Base-by-base conservation (phyloP, 192 early-diverging fungal species). In the Thamnidium elegans region DNA sequence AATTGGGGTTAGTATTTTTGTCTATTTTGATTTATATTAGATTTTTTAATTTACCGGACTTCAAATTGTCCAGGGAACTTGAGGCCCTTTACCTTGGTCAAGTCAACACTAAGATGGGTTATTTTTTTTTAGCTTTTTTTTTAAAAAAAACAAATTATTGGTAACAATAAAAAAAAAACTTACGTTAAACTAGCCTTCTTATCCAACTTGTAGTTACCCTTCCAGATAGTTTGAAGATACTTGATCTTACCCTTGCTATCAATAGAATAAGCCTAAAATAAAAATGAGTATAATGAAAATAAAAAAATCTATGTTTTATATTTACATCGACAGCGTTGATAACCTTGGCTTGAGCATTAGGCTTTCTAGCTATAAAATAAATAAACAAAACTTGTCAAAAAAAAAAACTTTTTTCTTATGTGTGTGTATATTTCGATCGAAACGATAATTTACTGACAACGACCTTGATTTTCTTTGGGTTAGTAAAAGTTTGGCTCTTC, bases 31-130 rank as follows among this genome's bases (percentile, higher is more conserved):
- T n/a, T 26, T 2, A 3, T 26, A 26, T 2, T 26, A 26, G 26
- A 26, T 26, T 26, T 26, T 26, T 26, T 58, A 42, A 58, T 36
- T 62, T 67, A 67, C 66, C 69, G 71, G 66, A 73, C 64, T 61
- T 68, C 66, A 67, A 73, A 73, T 42, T 73, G 71, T 23, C 53
- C 59, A 50, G 71, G 71, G 48, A 59, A 64, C 55, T 67, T 73
- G 62, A 73, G 60, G 14, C 50, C 50, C 54, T 63, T 68, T 30
- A 50, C 21, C 62, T 73, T 73, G 60, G 60, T 62, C 47, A 73
- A 31, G 46, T 73, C 50, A 17, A 73, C 71, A 50, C 71, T 73
- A 42, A 23, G 56, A n/a, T n/a, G n/a, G n/a, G n/a, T n/a, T n/a
- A n/a, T n/a, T n/a, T n/a, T 19, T n/a, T n/a, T n/a, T n/a, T n/a